Conservation (phyloP, 345 rosid genomes). For the Combretum micranthum region DNA sequence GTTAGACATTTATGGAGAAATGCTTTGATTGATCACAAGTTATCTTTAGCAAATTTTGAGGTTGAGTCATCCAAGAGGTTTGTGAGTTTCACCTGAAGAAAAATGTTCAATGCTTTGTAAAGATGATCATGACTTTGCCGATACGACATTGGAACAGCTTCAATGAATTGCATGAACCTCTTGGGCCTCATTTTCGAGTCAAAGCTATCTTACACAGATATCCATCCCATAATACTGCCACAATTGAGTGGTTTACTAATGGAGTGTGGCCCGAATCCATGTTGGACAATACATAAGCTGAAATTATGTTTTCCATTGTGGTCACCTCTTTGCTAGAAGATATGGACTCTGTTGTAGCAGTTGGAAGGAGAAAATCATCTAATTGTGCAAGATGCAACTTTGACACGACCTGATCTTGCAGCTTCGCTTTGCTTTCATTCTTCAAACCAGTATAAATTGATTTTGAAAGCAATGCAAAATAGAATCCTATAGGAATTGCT, state of each 20-base stretch:
- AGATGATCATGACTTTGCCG: constrained; percentile 65
- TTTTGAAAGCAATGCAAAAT: constrained; percentile 51
- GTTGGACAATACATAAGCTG: constrained; percentile 31
- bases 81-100: constrained; percentile 40
- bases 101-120: constrained; percentile 51
- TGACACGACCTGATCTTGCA: constrained; percentile 54
- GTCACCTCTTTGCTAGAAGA: constrained; percentile 42
- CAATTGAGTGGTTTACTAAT: constrained; percentile 31
- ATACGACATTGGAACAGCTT: constrained; percentile 45
- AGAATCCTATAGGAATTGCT: constrained; percentile 63
- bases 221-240: constrained; percentile 59
- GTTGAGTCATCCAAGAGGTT: background rate
- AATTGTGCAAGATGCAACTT: constrained; percentile 41
- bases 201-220: constrained; percentile 37
- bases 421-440: constrained; percentile 29
- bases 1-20: background rate
- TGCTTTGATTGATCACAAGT: background rate
- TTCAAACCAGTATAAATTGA: constrained; percentile 32
- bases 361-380: constrained; percentile 50
- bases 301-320: constrained; percentile 52
- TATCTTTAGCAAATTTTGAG: background rate
- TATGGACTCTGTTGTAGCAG: constrained; percentile 16
- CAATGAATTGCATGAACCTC: constrained; percentile 50
- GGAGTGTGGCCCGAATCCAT: constrained; percentile 26
- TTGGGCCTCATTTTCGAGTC: constrained; percentile 36